Evolutionary conservation across 2,329 filamentous ascomycete species (phyloP).

Genomic region (Podosphaera xanthii): DNA sequence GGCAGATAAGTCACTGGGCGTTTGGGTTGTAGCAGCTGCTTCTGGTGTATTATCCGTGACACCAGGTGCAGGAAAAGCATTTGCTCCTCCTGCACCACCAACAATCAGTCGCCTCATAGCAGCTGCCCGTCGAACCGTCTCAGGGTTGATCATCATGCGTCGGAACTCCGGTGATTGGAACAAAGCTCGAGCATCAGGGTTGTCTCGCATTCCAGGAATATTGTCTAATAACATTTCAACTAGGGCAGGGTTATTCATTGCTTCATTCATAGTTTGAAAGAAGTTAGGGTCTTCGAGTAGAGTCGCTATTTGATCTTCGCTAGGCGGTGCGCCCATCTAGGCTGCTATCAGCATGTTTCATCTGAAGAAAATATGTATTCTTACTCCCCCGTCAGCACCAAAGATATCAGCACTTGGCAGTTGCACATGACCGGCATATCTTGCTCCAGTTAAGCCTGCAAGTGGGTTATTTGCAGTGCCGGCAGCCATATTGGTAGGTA

Average conservation of each 20-base stretch:
- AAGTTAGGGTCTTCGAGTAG: conserved; percentile 81
- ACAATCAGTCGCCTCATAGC: conserved; percentile 55
- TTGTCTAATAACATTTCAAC: conserved; percentile 86
- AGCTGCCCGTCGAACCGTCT: conserved; percentile 59
- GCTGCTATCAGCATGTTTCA: conserved; percentile 8
- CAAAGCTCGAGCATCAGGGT: conserved; percentile 57
- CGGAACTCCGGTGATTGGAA: conserved; percentile 75
- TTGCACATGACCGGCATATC: conserved; percentile 80
- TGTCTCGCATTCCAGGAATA: conserved; percentile 59
- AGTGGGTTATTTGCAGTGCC: conserved; percentile 74
- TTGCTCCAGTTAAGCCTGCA: conserved; percentile 71
- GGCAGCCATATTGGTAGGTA: conserved; percentile 58
- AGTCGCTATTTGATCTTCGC: conserved; percentile 56
- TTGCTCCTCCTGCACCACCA: conserved; percentile 21
- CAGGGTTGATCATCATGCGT: conserved; percentile 79
- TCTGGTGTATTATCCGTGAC: conserved; percentile 63
- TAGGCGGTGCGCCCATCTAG: conserved; percentile 75
- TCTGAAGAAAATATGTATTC: conserved; percentile 20
- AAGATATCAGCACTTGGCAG: conserved; percentile 76
- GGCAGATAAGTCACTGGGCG: conserved; percentile 12
- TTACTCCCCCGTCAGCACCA: conserved; percentile 79
- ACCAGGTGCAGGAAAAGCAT: conserved; percentile 70
- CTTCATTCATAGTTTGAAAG: conserved; percentile 74
- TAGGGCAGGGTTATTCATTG: conserved; percentile 83
- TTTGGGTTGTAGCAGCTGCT: conserved; percentile 16